Base-by-base conservation (phyloP, 2,329 filamentous ascomycete genomes). In the Sclerotinia trifoliorum region DNA sequence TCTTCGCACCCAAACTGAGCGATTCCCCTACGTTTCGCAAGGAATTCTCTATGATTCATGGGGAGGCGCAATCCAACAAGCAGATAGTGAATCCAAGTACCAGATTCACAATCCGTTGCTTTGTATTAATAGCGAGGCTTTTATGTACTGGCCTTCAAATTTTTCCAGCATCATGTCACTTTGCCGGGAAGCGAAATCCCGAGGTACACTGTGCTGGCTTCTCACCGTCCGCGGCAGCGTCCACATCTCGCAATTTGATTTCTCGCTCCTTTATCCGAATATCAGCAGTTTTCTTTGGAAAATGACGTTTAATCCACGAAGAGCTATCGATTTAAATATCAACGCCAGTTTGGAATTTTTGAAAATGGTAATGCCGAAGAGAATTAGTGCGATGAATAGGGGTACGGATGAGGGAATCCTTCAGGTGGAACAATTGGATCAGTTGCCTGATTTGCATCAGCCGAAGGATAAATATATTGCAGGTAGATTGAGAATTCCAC, bases 141-240 rank as follows among this genome's bases (percentile, higher is more conserved):
- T 90, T 78, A 89, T 89, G 81, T 88, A 90, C 77, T 90, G 88
- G 88, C 82, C 84, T 29, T 80, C 82, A 2, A 91, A 90, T 70
- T 89, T 88, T 74, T 79, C 85, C 52, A 81, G 84, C 48, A 81
- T 90, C 13, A 81, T 84, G 70, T 79, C 80, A 0, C 79, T 90
- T 21, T 85, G 86, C 75, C 78, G 83, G 32, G 87, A 90, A 77
- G 84, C 81, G 4, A 81, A 79, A 51, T 80, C 80, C 13, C 79
- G 81, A 11, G 81, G 81, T 15, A 78, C 78, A 2, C 77, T 80
- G 1, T 81, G 80, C 57, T 86, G 83, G 83, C 82, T 85, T 77
- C 77, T 84, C 74, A 82, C 83, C 35, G 80, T 84, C 63, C 80
- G 81, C 49, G 88, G 88, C 35, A 88, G 87, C 1, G 85, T 90